Conservation (phyloP, 139 green algal species). For the Volvox reticuliferus region DNA sequence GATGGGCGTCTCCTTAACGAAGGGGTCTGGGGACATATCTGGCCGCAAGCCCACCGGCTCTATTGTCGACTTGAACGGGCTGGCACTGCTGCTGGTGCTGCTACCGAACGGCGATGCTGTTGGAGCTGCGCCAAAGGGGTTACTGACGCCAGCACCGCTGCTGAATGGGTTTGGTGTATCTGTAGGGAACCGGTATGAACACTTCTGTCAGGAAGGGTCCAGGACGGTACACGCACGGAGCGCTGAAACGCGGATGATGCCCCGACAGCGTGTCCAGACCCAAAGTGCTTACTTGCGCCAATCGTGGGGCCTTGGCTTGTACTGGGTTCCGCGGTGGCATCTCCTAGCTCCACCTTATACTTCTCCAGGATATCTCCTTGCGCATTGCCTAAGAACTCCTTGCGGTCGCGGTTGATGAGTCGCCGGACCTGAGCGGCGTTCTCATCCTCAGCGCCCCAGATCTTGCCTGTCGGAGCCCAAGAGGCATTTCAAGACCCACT, state of each 20-base stretch:
- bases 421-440: conserved; percentile 78
- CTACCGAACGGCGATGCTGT: conserved; percentile 52
- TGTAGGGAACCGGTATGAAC: not conserved
- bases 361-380: conserved; percentile 62
- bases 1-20: conserved; percentile 66
- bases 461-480: not conserved
- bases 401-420: conserved; percentile 80
- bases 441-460: conserved; percentile 61
- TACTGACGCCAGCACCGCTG: conserved; percentile 6
- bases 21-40: conserved; percentile 75
- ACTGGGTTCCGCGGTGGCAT: conserved; percentile 5
- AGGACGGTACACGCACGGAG: not conserved
- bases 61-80: conserved; percentile 55
- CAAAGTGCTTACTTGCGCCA: conserved; percentile 11
- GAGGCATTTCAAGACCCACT: too few relatives aligned
- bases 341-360: conserved; percentile 58
- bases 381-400: conserved; percentile 79
- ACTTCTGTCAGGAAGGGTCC: not conserved
- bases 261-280: not conserved
- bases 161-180: conserved; percentile 45
- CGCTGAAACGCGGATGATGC: not conserved
- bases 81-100: not conserved
- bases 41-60: conserved; percentile 77
- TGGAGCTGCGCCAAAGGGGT: conserved; percentile 55
- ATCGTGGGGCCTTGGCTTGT: not conserved